phyloP scores from a whole-genome alignment of 2,329 filamentous ascomycete species.

The Metarhizium rileyi region DNA sequence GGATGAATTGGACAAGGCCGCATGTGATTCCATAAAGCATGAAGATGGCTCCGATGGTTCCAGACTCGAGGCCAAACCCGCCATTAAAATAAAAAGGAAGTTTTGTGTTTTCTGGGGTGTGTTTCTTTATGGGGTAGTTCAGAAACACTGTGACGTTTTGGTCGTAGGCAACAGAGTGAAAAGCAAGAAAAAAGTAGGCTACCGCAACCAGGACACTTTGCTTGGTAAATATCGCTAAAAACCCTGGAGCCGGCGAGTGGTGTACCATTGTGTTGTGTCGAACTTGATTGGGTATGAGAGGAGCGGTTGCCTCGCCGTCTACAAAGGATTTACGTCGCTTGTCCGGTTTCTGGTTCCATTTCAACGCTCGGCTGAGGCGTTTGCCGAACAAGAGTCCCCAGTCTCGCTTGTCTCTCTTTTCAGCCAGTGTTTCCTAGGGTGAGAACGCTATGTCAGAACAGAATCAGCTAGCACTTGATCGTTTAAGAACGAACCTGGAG shows the following conservation, averaged over 20 bases:
- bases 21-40: conserved; percentile 72
- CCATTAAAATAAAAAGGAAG: conserved; percentile 75
- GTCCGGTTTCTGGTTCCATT: conserved; percentile 11
- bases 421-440: conserved; percentile 66
- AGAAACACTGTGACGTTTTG: conserved; percentile 84
- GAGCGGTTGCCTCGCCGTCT: conserved; percentile 46
- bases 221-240: conserved; percentile 58
- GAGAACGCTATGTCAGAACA: not conserved
- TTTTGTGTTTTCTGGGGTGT: conserved; percentile 46
- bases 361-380: conserved; percentile 41
- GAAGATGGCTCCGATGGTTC: conserved; percentile 75
- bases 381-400: conserved; percentile 67
- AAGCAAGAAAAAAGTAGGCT: conserved; percentile 69
- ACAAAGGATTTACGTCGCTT: conserved; percentile 37
- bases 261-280: conserved; percentile 15
- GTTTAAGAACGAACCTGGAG: conserved; percentile 42
- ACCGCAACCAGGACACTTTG: conserved; percentile 69
- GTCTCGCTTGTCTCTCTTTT: conserved; percentile 58
- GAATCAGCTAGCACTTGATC: no score
- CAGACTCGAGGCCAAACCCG: conserved; percentile 65
- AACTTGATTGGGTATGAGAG: conserved; percentile 35
- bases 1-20: conserved; percentile 73
- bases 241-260: conserved; percentile 22
- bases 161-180: conserved; percentile 78
- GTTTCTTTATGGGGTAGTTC: conserved; percentile 56